Percentiles rank a stretch among this genome's conserved stretches.
These are phyloP conservation scores for Paramecium tetraurelia DNA, from an alignment of 73 alveolate genomes.

Conservation along the genomic window DNA sequence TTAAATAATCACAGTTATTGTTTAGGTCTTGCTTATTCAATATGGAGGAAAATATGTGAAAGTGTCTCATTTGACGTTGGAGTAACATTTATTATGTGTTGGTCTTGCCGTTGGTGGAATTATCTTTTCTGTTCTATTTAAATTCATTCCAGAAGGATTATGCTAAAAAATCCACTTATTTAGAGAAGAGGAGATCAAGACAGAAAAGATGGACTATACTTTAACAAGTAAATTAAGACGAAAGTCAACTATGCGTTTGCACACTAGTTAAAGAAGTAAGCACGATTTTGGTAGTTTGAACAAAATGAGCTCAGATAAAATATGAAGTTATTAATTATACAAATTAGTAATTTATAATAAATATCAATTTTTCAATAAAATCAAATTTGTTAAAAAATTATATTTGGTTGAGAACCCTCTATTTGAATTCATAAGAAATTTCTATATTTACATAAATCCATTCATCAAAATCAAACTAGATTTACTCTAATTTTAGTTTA, in stretches of 20 bases:
- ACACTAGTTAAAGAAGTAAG: slow-evolving; percentile 41
- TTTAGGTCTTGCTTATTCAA: slow-evolving; percentile 73
- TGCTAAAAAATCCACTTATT: slow-evolving; percentile 43
- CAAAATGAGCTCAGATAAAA: slow-evolving; percentile 8
- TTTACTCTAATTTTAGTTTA: too few species aligned
- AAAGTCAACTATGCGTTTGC: slow-evolving; percentile 55
- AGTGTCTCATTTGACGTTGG: slow-evolving; percentile 66
- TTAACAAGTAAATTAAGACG: slow-evolving; percentile 57
- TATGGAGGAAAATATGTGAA: slow-evolving; percentile 85
- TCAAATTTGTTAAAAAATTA: too few species aligned
- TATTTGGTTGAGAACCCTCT: background rate
- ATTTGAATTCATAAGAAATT: background rate
- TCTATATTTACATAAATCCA: background rate
- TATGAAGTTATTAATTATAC: background rate
- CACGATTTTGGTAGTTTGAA: background rate
- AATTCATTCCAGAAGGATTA: slow-evolving; percentile 45
- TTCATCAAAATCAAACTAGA: too few species aligned
- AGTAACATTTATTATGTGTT: slow-evolving; percentile 76
- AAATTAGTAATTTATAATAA: background rate
- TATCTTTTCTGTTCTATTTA: background rate
- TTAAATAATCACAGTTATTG: slow-evolving; percentile 68
- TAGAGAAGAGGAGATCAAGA: slow-evolving; percentile 46
- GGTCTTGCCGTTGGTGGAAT: slow-evolving; percentile 66
- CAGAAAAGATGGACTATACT: slow-evolving; percentile 52
- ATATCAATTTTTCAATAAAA: too few species aligned